A percentile compares a stretch with the other conserved stretches of the same genome.
phyloP scores from a whole-genome alignment of 2,329 filamentous ascomycete genomes.

The Fusarium phyllophilum region DNA sequence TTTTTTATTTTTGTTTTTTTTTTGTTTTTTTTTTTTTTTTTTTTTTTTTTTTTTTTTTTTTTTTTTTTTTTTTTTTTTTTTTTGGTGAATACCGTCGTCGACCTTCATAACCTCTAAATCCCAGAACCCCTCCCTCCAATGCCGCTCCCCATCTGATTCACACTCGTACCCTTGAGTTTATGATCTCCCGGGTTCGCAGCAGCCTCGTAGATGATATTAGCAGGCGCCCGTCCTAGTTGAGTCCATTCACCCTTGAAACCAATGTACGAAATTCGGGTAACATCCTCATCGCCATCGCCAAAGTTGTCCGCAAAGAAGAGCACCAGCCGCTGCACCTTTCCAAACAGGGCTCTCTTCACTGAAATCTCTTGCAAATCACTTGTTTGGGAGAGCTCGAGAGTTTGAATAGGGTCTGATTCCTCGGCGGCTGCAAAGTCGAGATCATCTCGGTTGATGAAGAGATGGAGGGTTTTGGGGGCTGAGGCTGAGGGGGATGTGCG shows the following conservation, averaged over 20 bases:
- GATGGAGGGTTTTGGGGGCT: constrained; percentile 83
- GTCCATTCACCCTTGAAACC: constrained; percentile 97
- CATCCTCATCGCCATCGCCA: constrained; percentile 80
- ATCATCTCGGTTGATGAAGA: constrained; percentile 88
- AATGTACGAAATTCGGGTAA: constrained; percentile 81
- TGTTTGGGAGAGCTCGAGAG: constrained; percentile 79
- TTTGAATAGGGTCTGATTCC: constrained; percentile 77
- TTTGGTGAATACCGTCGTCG: not conserved
- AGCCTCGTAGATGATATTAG: constrained; percentile 91
- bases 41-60: no score
- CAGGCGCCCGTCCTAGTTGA: constrained; percentile 75
- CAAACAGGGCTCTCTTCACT: constrained; percentile 89
- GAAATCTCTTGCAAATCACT: constrained; percentile 87
- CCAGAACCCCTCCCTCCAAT: constrained; percentile 58
- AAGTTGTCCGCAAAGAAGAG: constrained; percentile 96
- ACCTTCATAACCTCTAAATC: constrained; percentile 29
- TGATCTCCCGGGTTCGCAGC: constrained; percentile 93
- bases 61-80: not conserved
- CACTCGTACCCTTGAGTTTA: constrained; percentile 67
- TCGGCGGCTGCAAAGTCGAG: constrained; percentile 84
- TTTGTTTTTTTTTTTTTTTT: no score
- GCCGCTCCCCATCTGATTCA: constrained; percentile 65
- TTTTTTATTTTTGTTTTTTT: no score
- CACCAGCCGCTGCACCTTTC: constrained; percentile 81
- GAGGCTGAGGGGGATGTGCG: constrained; percentile 77